These are phyloP conservation scores for Purshia tridentata DNA, from an alignment of 306 rosid genomes.

Conservation along the genomic window DNA sequence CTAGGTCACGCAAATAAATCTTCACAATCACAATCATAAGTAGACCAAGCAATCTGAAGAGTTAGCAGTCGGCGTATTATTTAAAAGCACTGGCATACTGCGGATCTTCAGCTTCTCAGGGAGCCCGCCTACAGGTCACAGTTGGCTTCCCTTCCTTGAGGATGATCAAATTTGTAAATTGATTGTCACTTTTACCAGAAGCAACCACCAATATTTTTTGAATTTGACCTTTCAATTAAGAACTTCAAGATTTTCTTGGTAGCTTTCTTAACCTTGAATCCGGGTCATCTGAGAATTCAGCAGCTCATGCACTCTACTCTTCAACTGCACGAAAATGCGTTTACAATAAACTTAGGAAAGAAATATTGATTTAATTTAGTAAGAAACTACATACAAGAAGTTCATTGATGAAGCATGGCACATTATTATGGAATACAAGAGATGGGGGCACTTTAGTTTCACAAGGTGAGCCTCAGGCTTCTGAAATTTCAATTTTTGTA, in stretches of 20 bases:
- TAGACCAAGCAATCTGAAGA: neutral
- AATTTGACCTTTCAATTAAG: neutral
- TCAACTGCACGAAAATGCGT: constrained; percentile 50
- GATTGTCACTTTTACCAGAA: neutral
- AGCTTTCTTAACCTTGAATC: constrained; percentile 36
- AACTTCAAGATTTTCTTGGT: constrained; percentile 22
- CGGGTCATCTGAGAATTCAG: constrained; percentile 61
- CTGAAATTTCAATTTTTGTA: neutral
- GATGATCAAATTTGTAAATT: neutral
- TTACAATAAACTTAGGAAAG: neutral
- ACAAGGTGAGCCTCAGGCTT: neutral
- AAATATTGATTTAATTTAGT: neutral
- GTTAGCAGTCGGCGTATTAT: neutral
- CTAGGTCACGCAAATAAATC: neutral
- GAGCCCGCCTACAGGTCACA: neutral
- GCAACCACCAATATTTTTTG: neutral
- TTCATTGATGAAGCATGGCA: neutral
- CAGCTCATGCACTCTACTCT: constrained; percentile 68
- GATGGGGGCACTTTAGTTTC: neutral
- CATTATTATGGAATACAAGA: neutral
- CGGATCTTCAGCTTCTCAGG: neutral
- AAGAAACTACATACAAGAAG: neutral
- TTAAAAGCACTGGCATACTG: neutral
- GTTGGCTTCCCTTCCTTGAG: neutral
- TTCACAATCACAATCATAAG: neutral